A percentile compares a stretch with the other conserved stretches of the same genome.
phyloP scores from a whole-genome alignment of 208 protist species.

The Jaenimonas drosophilae region DNA sequence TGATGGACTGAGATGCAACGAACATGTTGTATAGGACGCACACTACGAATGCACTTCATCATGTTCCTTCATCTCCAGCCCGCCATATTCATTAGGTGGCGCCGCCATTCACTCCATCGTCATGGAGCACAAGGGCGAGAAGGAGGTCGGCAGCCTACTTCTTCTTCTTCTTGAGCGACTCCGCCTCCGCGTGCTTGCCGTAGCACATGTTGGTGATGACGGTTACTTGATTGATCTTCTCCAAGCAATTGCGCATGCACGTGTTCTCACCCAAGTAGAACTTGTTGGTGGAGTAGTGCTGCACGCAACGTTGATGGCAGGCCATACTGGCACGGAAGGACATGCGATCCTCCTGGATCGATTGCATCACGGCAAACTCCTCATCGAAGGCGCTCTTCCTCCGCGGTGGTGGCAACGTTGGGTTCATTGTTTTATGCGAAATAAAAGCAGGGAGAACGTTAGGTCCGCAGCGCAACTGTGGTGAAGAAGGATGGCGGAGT shows the following conservation, averaged over 20 bases:
- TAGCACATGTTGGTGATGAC: conserved; percentile 85
- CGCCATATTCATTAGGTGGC: too few species aligned
- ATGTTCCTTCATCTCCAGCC: too few species aligned
- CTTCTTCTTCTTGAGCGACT: too few species aligned
- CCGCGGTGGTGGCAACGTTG: conserved; percentile 8
- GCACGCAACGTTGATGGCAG: conserved; percentile 78
- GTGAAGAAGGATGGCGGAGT: background rate
- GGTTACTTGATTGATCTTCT: conserved; percentile 72
- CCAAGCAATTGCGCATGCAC: conserved; percentile 86
- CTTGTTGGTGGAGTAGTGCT: conserved; percentile 71
- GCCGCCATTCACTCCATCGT: too few species aligned
- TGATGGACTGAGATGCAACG: too few species aligned
- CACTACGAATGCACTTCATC: too few species aligned
- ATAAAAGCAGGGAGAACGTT: too few species aligned
- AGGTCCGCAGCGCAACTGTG: too few species aligned
- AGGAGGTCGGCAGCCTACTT: too few species aligned
- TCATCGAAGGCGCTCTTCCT: conserved; percentile 54
- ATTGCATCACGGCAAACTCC: conserved; percentile 73
- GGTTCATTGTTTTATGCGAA: conserved; percentile 14
- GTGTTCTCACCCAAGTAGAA: conserved; percentile 61
- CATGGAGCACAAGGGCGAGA: too few species aligned
- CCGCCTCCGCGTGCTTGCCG: conserved; percentile 66
- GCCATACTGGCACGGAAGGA: conserved; percentile 45
- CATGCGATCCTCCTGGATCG: conserved; percentile 87
- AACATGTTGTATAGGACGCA: too few species aligned